Conservation (phyloP, 106 monocot genomes). For the Gastrodia elata region DNA sequence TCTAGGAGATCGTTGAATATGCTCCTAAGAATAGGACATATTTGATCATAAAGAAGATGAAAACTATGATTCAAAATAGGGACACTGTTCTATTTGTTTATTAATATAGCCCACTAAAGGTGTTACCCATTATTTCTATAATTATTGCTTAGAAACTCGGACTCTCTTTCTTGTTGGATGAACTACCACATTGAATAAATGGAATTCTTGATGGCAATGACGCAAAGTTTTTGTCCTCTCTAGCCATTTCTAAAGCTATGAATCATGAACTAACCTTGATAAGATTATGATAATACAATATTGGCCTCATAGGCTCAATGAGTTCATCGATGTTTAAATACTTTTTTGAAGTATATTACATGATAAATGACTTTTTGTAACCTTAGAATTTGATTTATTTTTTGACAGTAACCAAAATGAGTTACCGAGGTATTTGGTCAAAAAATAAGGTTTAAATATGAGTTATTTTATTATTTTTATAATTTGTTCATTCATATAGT, state of each 20-base stretch:
- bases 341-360: not conserved
- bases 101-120: not conserved
- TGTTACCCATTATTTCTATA: not conserved
- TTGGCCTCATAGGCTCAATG: not conserved
- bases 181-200: not conserved
- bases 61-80: not conserved
- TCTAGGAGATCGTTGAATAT: not conserved
- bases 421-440: no score
- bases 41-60: not conserved
- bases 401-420: not conserved
- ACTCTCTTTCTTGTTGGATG: not conserved
- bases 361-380: not conserved
- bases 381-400: not conserved
- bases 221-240: not conserved
- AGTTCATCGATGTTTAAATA: not conserved
- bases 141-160: not conserved
- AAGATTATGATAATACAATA: not conserved
- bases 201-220: not conserved
- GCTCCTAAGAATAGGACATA: not conserved
- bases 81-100: not conserved
- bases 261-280: not conserved
- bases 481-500: no score
- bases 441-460: no score
- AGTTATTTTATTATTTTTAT: no score
- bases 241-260: not conserved